Conservation (phyloP, 768 basidiomycete species). For the Tylopilus felleus region DNA sequence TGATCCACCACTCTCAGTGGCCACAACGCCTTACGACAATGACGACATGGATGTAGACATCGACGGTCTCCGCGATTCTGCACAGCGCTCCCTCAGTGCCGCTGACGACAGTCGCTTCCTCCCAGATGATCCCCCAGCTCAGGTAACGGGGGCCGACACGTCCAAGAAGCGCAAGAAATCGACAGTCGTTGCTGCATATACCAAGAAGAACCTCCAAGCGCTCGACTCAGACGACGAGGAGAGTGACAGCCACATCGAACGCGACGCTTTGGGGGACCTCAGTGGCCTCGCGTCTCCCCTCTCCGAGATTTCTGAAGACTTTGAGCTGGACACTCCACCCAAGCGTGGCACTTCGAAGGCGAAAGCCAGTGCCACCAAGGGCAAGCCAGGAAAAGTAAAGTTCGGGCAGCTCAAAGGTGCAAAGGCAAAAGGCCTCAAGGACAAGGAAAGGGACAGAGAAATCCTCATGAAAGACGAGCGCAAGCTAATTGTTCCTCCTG, state of each 20-base stretch:
- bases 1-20: constrained; percentile 20
- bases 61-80: constrained; percentile 33
- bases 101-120: constrained; percentile 25
- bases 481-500: constrained; percentile 22
- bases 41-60: constrained; percentile 39
- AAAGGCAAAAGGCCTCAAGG: constrained; percentile 30
- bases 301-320: constrained; percentile 24
- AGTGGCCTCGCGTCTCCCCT: constrained; percentile 24
- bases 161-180: constrained; percentile 18
- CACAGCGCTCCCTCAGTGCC: constrained; percentile 6
- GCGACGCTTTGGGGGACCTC: constrained; percentile 25
- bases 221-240: constrained; percentile 32
- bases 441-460: constrained; percentile 34
- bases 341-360: constrained; percentile 23
- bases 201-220: constrained; percentile 19
- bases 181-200: constrained; percentile 8
- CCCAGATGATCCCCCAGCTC: neutral
- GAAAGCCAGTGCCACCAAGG: constrained; percentile 23
- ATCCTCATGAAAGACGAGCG: constrained; percentile 43
- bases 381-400: constrained; percentile 25
- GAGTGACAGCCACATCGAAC: constrained; percentile 22
- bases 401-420: constrained; percentile 12
- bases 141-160: neutral
- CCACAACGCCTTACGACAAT: constrained; percentile 43
- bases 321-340: constrained; percentile 21